phyloP scores from a whole-genome alignment of 441 rosid genomes.

The Bruguiera hainesii region DNA sequence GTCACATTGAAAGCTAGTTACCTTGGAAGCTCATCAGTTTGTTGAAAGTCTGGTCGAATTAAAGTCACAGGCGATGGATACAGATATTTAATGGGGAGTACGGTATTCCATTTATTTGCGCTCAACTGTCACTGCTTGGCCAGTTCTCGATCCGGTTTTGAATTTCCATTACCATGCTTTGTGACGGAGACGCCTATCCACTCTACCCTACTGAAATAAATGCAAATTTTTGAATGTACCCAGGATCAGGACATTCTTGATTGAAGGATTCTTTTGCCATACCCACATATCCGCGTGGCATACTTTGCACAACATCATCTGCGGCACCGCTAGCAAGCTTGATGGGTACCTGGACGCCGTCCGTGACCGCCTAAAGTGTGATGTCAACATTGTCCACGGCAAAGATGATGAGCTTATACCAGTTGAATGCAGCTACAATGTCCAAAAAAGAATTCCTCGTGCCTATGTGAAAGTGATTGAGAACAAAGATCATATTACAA shows the following conservation, averaged over 20 bases:
- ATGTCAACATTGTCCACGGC: constrained; percentile 74
- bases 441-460: constrained; percentile 54
- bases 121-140: background rate
- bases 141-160: background rate
- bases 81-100: background rate
- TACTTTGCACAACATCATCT: constrained; percentile 90
- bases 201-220: background rate
- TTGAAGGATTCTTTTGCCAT: constrained; percentile 93
- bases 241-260: constrained; percentile 75
- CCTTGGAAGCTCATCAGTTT: too few species aligned
- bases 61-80: constrained; percentile 1
- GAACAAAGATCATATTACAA: constrained; percentile 81
- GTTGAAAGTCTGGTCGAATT: background rate
- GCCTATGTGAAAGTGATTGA: constrained; percentile 69
- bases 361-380: constrained; percentile 53
- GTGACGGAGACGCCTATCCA: constrained; percentile 18
- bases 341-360: constrained; percentile 67
- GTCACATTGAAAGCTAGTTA: too few species aligned
- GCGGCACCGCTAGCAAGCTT: constrained; percentile 80
- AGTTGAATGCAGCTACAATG: constrained; percentile 71
- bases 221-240: background rate
- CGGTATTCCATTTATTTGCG: background rate
- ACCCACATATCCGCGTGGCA: constrained; percentile 97
- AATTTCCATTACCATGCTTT: background rate
- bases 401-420: constrained; percentile 79